These are phyloP conservation scores for grape (Vitis vinifera) DNA, from an alignment of 164 flowering plant genomes.

Conservation along the genomic window DNA sequence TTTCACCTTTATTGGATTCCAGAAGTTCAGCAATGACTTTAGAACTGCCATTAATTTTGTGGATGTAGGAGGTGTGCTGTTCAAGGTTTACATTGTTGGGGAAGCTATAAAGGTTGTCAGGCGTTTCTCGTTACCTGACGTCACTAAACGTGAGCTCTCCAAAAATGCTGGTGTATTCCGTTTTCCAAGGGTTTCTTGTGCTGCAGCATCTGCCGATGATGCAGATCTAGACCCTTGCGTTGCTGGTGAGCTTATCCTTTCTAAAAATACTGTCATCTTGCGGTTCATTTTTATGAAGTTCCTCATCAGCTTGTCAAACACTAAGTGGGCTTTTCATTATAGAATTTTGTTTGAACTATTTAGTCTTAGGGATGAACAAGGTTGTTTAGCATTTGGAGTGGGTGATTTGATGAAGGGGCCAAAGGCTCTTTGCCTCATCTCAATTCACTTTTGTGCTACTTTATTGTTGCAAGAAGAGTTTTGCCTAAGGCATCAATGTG, in stretches of 20 bases:
- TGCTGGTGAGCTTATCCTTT: constrained; percentile 59
- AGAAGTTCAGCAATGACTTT: neutral
- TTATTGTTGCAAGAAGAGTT: too few relatives aligned
- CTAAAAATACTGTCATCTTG: neutral
- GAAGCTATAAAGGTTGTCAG: constrained; percentile 89
- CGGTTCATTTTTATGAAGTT: neutral
- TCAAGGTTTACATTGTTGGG: constrained; percentile 91
- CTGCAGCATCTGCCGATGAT: constrained; percentile 94
- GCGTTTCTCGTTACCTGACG: constrained; percentile 92
- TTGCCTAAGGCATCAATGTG: too few relatives aligned
- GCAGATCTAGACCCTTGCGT: constrained; percentile 89
- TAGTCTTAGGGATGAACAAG: neutral
- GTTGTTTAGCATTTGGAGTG: neutral
- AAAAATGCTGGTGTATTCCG: constrained; percentile 66
- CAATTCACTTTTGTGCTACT: neutral
- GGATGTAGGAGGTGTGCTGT: constrained; percentile 81
- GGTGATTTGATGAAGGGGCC: neutral
- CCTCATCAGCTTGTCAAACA: neutral
- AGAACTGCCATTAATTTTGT: neutral
- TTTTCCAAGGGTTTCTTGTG: constrained; percentile 95
- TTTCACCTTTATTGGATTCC: neutral
- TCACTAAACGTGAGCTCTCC: constrained; percentile 55
- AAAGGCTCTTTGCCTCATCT: neutral
- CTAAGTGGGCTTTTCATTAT: neutral
- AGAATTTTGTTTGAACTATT: neutral